Base-by-base conservation (phyloP, 495 filamentous ascomycete genomes). In the Neurospora tetraspora region DNA sequence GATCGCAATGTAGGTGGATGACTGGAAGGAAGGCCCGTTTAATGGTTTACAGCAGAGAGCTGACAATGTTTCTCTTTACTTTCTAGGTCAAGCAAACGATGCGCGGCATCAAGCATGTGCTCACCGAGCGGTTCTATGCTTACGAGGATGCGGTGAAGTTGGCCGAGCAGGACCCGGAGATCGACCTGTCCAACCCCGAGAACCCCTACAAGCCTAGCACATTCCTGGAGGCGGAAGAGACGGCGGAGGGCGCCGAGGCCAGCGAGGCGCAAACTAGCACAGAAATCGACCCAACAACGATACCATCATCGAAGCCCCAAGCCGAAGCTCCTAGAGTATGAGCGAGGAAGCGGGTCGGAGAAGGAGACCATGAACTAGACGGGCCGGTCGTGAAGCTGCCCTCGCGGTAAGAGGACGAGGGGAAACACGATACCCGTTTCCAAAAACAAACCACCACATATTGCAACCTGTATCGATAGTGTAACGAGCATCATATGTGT, bases 81-180 rank as follows among this genome's bases (percentile, higher is more conserved):
- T 4, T 40, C 4, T 47, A 94, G 93, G 87, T 97, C 69, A 83
- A 85, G 53, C 77, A 82, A 73, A 97, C 95, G 18, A 91, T 92
- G 87, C 85, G 88, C 73, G 83, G 83, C 47, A 97, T 98, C 80
- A 94, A 92, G 83, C 90, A 95, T 78, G 86, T 88, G 61, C 85
- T 98, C 71, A 94, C 92, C 43, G 95, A 98, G 80, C 86, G 95
- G 77, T 94, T 89, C 83, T 96, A 98, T 82, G 86, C 92, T 43
- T 98, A 93, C 92, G 89, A 94, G 76, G 93, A 95, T 75, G 96
- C 96, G 34, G 83, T 88, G 73, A 85, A 87, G 76, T 79, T 94
- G 73, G 94, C 92, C 9, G 82, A 87, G 79, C 82, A 83, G 10
- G 93, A 94, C 78, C 84, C 85, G 20, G 89, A 92, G 78, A 80